Evolutionary conservation across 257 asterid genomes (phyloP).

Genomic region (Nicotiana tomentosiformis): DNA sequence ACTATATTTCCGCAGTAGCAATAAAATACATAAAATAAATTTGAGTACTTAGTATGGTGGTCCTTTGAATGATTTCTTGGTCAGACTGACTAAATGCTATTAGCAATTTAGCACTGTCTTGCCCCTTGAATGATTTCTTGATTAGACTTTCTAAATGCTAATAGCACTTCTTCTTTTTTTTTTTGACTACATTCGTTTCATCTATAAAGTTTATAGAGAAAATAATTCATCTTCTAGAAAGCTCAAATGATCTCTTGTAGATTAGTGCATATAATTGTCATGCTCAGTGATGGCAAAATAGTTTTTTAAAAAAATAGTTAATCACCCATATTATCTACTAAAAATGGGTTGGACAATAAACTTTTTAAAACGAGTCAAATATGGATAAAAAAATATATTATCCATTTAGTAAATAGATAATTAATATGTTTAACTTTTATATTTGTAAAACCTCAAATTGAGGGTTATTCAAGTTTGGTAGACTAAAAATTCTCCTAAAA

Average conservation of each 20-base stretch:
- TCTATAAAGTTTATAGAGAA: not conserved
- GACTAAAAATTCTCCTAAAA: too few relatives aligned
- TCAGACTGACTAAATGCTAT: not conserved
- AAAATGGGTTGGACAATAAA: too few relatives aligned
- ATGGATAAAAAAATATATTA: too few relatives aligned
- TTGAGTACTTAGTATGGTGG: not conserved
- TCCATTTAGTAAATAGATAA: too few relatives aligned
- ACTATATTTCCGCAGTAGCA: not conserved
- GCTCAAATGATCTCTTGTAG: not conserved
- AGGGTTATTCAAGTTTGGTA: too few relatives aligned
- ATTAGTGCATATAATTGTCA: not conserved
- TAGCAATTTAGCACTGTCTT: too few relatives aligned
- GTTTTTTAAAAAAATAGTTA: too few relatives aligned
- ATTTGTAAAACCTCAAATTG: too few relatives aligned
- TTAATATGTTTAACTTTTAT: too few relatives aligned
- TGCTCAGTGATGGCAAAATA: too few relatives aligned
- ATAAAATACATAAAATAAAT: not conserved
- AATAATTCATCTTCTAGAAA: not conserved
- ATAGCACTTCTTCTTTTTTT: not conserved
- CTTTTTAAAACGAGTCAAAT: too few relatives aligned
- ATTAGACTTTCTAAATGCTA: not conserved
- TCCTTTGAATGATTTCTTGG: not conserved
- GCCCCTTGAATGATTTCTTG: not conserved
- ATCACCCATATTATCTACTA: not conserved
- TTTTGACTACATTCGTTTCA: not conserved